phyloP scores from a whole-genome alignment of 2,329 filamentous ascomycete genomes.

The Neonectria ditissima region DNA sequence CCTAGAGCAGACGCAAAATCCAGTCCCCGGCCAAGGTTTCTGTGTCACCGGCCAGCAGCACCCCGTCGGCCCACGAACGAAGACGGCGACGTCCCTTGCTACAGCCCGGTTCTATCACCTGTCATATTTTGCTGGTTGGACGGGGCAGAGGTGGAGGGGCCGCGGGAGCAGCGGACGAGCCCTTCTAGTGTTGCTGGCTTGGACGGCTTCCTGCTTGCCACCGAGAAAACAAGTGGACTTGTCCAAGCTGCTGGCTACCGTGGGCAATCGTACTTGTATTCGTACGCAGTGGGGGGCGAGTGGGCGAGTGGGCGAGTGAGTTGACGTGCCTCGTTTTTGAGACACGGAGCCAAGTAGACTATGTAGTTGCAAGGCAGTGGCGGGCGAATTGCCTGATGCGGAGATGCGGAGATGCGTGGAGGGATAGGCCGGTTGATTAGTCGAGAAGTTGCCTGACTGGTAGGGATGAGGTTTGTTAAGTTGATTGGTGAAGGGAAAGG shows the following conservation, averaged over 20 bases:
- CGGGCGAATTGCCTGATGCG: constrained; percentile 2
- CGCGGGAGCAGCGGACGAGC: neutral
- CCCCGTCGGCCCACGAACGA: constrained; percentile 22
- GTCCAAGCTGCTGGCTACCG: neutral
- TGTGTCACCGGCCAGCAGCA: constrained; percentile 19
- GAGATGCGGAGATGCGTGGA: neutral
- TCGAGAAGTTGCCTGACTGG: neutral
- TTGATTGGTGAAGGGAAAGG: neutral
- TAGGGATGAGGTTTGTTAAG: neutral
- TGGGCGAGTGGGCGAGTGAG: neutral
- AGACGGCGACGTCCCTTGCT: constrained; percentile 22
- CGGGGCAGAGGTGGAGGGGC: constrained; percentile 19
- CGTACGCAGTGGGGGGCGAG: neutral
- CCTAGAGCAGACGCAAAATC: constrained; percentile 14
- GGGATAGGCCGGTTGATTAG: neutral
- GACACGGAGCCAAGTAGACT: constrained; percentile 3
- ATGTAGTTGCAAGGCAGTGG: neutral
- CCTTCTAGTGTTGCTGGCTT: neutral
- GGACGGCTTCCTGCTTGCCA: neutral
- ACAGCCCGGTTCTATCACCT: constrained; percentile 28
- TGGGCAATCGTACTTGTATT: neutral
- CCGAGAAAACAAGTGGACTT: neutral
- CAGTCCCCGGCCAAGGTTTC: constrained; percentile 12
- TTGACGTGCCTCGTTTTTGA: constrained; percentile 2
- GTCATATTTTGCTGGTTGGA: constrained; percentile 29